Evolutionary conservation across 257 asterid species (phyloP), one percentile per base, ranked within the genome.

Genomic region (Mitragyna speciosa): DNA sequence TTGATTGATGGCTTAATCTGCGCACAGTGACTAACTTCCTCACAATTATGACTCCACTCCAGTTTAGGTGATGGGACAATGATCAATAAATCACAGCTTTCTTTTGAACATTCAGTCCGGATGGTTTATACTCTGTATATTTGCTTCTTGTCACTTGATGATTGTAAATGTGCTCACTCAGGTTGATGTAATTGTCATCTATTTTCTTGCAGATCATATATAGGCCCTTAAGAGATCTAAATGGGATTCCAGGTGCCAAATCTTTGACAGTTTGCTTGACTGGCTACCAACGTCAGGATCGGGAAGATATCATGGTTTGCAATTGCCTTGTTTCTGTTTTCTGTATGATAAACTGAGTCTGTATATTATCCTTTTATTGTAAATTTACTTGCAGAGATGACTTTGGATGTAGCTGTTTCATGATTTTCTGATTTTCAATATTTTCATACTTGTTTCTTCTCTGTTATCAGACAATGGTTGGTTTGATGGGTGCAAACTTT

Each of bases 401-500:
- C n/a, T 9, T 24, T 78, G 47, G 33, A 36, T 28, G 19, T 54
- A 3, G 19, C 41, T 80, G 47, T 10, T 68, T 66, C 68, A 69
- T 30, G 54, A 54, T 43, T 79, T 14, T 54, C 51, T 30, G 11
- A 39, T 19, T 11, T 26, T 16, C 16, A 19, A 30, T 41, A 14
- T 75, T 66, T 43, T 68, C 68, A 70, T 77, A 59, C n/a, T 54
- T 79, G 76, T 81, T 81, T 84, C 80, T 78, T 41, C 78, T 80
- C 72, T 68, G 82, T 79, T 22, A 74, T n/a, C 80, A 92, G 99
- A 90, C 84, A 73, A 92, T 96, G 99, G 97, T 96, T 76, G 88
- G 89, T 80, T 72, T 92, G 87, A 93, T 94, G 97, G 99, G 99
- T 78, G 99, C 98, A 83, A 86, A 17, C 39, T 94, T 94, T 82